Base-by-base conservation (phyloP, 192 early-diverging fungal genomes). In the Linnemannia elongata region DNA sequence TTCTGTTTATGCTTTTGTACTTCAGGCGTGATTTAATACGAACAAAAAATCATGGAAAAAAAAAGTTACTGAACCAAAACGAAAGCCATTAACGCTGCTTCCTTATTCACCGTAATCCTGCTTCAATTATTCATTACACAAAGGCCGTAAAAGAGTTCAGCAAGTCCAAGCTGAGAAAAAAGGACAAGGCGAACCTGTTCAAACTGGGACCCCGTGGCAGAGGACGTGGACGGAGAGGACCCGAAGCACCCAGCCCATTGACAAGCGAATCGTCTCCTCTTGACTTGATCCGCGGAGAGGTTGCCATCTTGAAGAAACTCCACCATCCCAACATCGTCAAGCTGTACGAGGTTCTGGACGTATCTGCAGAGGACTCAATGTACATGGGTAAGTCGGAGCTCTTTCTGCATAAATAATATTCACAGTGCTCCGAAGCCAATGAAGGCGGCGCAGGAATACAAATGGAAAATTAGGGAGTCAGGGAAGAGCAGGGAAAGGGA, bases 291-390 rank as follows among this genome's bases (percentile, higher is more conserved):
- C 91, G 96, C 27, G 90, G 93, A 0, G 98, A 99, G 86, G 92
- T 99, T 42, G 98, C 97, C 13, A 95, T 99, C 33, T 90, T 98
- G 52, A 99, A 99, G 87, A 99, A 99, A 86, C 92, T 99, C 15
- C 89, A 96, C 76, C 98, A 99, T 82, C 90, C 88, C 3, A 94
- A 99, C 82, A 90, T 98, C 76, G 96, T 99, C 17, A 93, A 93
- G 73, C 88, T 99, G 33, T 95, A 93, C 82, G 98, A 99, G 89
- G 98, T 98, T 18, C 90, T 99, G 74, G 97, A 99, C 89, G 97
- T 98, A 81, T 91, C 96, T 0, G 90, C 92, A 36, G 93, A 95
- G 83, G 98, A 98, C 74, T 93, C 93, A 10, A 82, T 96, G 42
- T 96, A 95, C 83, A 93, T 96, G 90, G 90, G 90, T 93, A 89